Evolutionary conservation across 2,329 filamentous ascomycete genomes (phyloP).

Genomic region (Cytospora piceicola): DNA sequence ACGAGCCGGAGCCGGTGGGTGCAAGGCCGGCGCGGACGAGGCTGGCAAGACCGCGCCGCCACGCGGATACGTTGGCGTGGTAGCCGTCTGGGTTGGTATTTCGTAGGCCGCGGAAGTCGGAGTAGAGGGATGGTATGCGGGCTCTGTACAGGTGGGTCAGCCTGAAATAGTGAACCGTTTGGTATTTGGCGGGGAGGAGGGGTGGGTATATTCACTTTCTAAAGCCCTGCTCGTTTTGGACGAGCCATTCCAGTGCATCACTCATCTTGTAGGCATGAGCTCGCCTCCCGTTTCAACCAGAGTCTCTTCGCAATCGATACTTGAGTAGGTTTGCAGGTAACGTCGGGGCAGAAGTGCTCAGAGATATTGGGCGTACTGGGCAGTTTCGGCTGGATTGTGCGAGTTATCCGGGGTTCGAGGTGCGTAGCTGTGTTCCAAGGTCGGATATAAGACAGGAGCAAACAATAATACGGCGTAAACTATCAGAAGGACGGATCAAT

Average conservation of each 20-base stretch:
- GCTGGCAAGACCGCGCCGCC: conserved; percentile 40
- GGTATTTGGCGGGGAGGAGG: not conserved
- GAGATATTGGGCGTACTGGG: not conserved
- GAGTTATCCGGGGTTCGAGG: not conserved
- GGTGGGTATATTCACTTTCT: conserved; percentile 34
- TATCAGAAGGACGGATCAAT: not conserved
- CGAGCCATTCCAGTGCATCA: conserved; percentile 36
- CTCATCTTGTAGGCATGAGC: conserved; percentile 24
- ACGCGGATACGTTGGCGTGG: conserved; percentile 43
- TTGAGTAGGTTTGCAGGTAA: conserved; percentile 18
- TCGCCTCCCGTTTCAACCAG: conserved; percentile 53
- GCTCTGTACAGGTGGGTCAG: conserved; percentile 33
- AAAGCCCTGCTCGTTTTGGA: conserved; percentile 39
- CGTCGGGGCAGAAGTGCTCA: conserved; percentile 24
- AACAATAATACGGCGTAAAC: not conserved
- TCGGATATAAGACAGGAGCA: not conserved
- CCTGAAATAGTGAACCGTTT: not conserved
- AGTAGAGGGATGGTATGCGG: conserved; percentile 36
- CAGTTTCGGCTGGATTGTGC: not conserved
- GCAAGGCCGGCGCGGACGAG: conserved; percentile 40
- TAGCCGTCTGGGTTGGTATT: conserved; percentile 35
- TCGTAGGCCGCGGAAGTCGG: conserved; percentile 36
- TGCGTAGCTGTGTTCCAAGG: not conserved
- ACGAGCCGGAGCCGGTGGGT: conserved; percentile 33
- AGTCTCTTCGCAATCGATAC: conserved; percentile 35